Conservation (phyloP, 768 basidiomycete genomes). For the Leucocoprinus birnbaumii region DNA sequence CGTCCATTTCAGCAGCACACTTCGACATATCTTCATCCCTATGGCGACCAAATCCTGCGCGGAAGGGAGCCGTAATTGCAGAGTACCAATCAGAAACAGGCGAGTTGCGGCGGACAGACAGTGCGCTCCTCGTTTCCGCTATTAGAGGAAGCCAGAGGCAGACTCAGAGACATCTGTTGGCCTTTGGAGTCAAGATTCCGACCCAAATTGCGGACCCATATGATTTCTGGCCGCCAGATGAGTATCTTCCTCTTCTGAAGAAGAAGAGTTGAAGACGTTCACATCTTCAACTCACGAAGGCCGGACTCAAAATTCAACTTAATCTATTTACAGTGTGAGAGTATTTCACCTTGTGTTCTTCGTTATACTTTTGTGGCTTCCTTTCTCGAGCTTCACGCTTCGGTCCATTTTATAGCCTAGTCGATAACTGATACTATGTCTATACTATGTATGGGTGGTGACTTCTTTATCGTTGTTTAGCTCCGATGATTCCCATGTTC, state of each 20-base stretch:
- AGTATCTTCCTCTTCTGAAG: conserved; percentile 12
- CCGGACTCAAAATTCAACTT: too few species aligned
- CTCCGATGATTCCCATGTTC: not conserved
- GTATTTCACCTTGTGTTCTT: too few species aligned
- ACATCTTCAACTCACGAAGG: too few species aligned
- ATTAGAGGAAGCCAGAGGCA: conserved; percentile 9
- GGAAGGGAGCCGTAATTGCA: not conserved
- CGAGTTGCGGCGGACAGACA: not conserved
- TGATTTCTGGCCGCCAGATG: conserved; percentile 10
- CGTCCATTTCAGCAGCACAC: not conserved
- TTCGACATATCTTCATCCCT: too few species aligned
- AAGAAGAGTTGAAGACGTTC: conserved; percentile 11
- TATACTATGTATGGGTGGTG: not conserved
- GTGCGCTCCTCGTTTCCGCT: conserved; percentile 6
- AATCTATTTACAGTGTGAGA: too few species aligned
- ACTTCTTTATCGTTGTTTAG: not conserved
- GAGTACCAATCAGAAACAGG: conserved; percentile 11
- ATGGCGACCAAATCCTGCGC: conserved; percentile 18
- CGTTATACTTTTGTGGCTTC: too few species aligned
- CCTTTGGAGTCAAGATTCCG: conserved; percentile 11
- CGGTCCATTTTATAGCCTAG: not conserved
- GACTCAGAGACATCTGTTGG: conserved; percentile 7
- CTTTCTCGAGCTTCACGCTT: too few species aligned
- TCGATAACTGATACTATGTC: not conserved
- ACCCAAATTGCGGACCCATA: conserved; percentile 6